Evolutionary conservation across 306 rosid genomes (phyloP).

Genomic region (Rosa lucieae): DNA sequence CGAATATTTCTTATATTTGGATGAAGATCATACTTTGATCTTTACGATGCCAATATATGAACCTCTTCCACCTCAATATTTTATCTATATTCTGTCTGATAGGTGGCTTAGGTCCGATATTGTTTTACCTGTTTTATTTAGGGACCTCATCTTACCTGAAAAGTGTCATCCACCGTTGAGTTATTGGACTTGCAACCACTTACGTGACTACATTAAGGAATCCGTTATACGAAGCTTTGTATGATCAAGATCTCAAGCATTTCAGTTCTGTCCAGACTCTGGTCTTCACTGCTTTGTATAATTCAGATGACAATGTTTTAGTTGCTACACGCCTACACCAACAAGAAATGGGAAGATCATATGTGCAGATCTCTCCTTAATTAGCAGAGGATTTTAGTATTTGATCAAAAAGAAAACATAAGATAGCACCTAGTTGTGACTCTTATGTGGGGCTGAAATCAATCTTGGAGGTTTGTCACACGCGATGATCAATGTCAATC

Average conservation of each 20-base stretch:
- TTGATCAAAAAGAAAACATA: too few species aligned
- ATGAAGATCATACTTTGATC: slow-evolving; percentile 84
- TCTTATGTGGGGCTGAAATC: too few species aligned
- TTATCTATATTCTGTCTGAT: slow-evolving; percentile 82
- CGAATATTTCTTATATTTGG: slow-evolving; percentile 61
- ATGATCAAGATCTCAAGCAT: slow-evolving; percentile 66
- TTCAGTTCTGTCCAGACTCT: slow-evolving; percentile 95
- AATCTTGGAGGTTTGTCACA: too few species aligned
- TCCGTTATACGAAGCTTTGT: slow-evolving; percentile 75
- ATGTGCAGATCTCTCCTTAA: slow-evolving; percentile 52
- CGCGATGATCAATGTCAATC: too few species aligned
- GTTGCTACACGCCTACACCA: slow-evolving; percentile 94
- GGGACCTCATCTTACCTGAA: slow-evolving; percentile 82
- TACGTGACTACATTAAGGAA: slow-evolving; percentile 84
- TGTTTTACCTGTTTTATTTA: slow-evolving; percentile 88
- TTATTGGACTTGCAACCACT: slow-evolving; percentile 85
- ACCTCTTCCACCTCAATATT: slow-evolving; percentile 90
- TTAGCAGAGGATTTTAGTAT: too few species aligned
- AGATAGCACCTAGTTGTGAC: too few species aligned
- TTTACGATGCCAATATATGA: slow-evolving; percentile 86
- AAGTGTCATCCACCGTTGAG: slow-evolving; percentile 91
- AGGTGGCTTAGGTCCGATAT: slow-evolving; percentile 87
- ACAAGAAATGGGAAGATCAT: slow-evolving; percentile 95
- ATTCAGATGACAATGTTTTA: slow-evolving; percentile 79
- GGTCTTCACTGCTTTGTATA: slow-evolving; percentile 81